Conservation (phyloP, 768 basidiomycete species). For the Lactarius sanguifluus region DNA sequence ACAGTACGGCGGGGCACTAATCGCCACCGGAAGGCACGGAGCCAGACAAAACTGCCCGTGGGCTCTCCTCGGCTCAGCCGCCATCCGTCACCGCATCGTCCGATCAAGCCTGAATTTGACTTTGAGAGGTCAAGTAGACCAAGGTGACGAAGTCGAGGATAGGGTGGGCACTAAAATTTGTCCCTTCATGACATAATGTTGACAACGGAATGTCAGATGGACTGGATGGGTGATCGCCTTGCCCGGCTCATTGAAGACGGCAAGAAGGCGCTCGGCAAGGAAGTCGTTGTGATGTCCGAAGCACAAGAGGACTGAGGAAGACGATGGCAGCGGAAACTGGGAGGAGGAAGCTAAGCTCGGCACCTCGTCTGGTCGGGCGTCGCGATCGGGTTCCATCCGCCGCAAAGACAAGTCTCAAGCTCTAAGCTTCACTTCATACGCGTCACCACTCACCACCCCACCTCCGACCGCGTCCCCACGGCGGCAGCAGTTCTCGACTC, state of each 20-base stretch:
- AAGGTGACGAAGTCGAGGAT: constrained; percentile 24
- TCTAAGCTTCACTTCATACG: constrained; percentile 31
- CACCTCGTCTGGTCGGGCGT: constrained; percentile 24
- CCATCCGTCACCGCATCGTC: constrained; percentile 29
- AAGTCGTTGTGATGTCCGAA: constrained; percentile 78
- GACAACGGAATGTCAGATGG: constrained; percentile 52
- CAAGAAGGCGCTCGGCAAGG: constrained; percentile 70
- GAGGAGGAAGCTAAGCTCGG: constrained; percentile 55
- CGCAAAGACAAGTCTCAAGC: constrained; percentile 28
- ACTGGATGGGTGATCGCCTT: constrained; percentile 77
- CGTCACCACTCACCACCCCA: constrained; percentile 34
- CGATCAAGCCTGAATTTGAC: constrained; percentile 45
- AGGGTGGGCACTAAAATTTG: constrained; percentile 17
- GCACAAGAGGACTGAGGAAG: constrained; percentile 70
- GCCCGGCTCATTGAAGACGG: constrained; percentile 74
- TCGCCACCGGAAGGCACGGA: constrained; percentile 41
- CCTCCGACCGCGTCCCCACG: constrained; percentile 31
- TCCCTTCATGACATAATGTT: neutral
- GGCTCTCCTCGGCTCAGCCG: constrained; percentile 31
- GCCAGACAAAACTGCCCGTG: constrained; percentile 25
- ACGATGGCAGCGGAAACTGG: constrained; percentile 75
- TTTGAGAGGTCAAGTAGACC: constrained; percentile 33
- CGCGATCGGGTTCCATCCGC: constrained; percentile 33
- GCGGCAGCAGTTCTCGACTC: constrained; percentile 17
- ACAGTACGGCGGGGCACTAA: constrained; percentile 40